A percentile compares a stretch with the other conserved stretches of the same genome.
Conservation (phyloP, 2,329 filamentous ascomycete genomes). For the Epichloe coenophiala region DNA sequence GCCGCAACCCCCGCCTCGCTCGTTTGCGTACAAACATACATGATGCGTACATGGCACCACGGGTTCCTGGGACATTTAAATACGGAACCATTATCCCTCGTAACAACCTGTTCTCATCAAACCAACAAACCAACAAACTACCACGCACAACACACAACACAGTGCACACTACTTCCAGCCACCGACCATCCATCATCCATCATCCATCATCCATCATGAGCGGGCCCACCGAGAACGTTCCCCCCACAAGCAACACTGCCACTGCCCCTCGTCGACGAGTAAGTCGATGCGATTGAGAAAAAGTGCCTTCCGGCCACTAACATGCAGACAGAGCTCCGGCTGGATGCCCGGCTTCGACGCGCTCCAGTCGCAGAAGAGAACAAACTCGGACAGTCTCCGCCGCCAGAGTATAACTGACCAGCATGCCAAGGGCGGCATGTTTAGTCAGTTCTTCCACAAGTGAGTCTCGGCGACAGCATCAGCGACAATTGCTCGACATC, state of each 20-base stretch:
- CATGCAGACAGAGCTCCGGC: slow-evolving; percentile 26
- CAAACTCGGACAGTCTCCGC: slow-evolving; percentile 31
- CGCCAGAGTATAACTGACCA: slow-evolving; percentile 44
- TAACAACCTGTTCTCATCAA: accelerated
- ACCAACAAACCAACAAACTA: too few species aligned
- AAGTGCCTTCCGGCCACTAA: too few species aligned
- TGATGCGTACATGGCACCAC: too few species aligned
- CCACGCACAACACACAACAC: too few species aligned
- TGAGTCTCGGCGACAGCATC: slow-evolving; percentile 21
- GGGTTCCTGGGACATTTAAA: too few species aligned
- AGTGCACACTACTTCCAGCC: not conserved
- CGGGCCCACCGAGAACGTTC: slow-evolving; percentile 13
- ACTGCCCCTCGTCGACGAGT: slow-evolving; percentile 18
- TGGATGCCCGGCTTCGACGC: slow-evolving; percentile 35
- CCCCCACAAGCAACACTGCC: slow-evolving; percentile 3
- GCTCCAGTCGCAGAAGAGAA: slow-evolving; percentile 37
- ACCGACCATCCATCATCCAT: slow-evolving; percentile 7
- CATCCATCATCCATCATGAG: slow-evolving; percentile 15
- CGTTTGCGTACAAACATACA: too few species aligned
- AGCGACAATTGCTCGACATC: not conserved
- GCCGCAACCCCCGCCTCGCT: too few species aligned
- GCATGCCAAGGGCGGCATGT: slow-evolving; percentile 31
- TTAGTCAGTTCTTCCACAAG: slow-evolving; percentile 45
- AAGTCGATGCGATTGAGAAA: not conserved
- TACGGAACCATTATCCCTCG: too few species aligned